Evolutionary conservation across 2,329 filamentous ascomycete genomes (phyloP), one percentile per base, ranked within the genome.

Genomic region (Zalaria obscura): DNA sequence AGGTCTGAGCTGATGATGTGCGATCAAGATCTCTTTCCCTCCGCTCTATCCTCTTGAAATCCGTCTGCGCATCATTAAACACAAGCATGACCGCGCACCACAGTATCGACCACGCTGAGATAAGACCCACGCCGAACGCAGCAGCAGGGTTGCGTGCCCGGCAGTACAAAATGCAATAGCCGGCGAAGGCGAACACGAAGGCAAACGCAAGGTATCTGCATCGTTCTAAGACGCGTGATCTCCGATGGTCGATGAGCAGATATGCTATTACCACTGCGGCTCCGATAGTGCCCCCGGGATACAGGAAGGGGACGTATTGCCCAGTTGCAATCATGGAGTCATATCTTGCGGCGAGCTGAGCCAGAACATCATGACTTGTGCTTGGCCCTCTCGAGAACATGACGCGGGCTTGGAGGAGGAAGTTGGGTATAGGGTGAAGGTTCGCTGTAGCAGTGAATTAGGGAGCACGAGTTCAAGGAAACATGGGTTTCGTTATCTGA

Each of bases 41-140:
- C 5, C 65, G 60, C 52, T 78, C 72, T 33, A 79, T 69, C 31
- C 76, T 65, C 50, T 60, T 62, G 47, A 76, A 77, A 35, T 76
- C 69, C 7, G 51, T 58, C 48, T 75, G 71, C 1, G 65, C 62
- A 55, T 79, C 71, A 45, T 71, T 70, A 43, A 71, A 69, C 3
- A 77, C 50, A 25, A 78, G 58, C 34, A 78, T 59, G 0, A 67
- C 62, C 1, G 61, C 61, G 29, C 64, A 62, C 69, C 72, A 78
- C 29, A 76, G 55, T 8, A 70, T 58, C 40, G 67, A 67, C 69
- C 71, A 80, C 10, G 66, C 59, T 11, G 61, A 66, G 5, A 73
- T 56, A 11, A 79, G 48, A 0, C 76, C 76, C 10, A 75, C 57
- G 9, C 69, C 69, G 46, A 76, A 72, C 0, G 71, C 68, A 47